Conservation (phyloP, 768 basidiomycete species). For the Tricholoma furcatifolium region DNA sequence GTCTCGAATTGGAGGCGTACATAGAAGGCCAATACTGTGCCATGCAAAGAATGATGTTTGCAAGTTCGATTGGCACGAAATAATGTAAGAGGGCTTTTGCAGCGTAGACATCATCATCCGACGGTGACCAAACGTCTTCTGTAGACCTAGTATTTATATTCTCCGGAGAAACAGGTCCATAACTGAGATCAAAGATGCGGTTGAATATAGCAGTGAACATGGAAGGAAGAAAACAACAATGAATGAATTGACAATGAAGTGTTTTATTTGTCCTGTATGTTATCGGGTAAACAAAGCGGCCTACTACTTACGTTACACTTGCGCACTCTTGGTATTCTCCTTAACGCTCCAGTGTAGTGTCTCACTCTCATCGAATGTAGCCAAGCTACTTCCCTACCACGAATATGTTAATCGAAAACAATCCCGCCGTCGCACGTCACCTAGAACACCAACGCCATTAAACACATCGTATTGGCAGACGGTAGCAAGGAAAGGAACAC, state of each 20-base stretch:
- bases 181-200: neutral
- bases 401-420: constrained; percentile 6
- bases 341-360: too few species aligned
- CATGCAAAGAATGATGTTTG: constrained; percentile 23
- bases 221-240: too few species aligned
- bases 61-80: constrained; percentile 26
- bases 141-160: neutral
- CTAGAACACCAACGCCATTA: neutral
- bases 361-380: too few species aligned
- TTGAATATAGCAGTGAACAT: neutral
- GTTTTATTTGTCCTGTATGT: too few species aligned
- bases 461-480: too few species aligned
- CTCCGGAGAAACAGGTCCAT: neutral
- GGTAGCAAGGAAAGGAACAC: neutral
- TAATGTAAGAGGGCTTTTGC: constrained; percentile 15
- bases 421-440: constrained; percentile 5
- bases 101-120: constrained; percentile 17
- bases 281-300: too few species aligned
- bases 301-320: too few species aligned
- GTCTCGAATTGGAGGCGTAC: neutral
- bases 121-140: neutral
- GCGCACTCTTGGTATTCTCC: too few species aligned
- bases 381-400: too few species aligned
- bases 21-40: constrained; percentile 29
- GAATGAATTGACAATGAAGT: too few species aligned